A percentile compares a stretch with the other conserved stretches of the same genome.
These are phyloP conservation scores for Penicillium canariense DNA, from an alignment of 495 filamentous ascomycete genomes.

Conservation along the genomic window DNA sequence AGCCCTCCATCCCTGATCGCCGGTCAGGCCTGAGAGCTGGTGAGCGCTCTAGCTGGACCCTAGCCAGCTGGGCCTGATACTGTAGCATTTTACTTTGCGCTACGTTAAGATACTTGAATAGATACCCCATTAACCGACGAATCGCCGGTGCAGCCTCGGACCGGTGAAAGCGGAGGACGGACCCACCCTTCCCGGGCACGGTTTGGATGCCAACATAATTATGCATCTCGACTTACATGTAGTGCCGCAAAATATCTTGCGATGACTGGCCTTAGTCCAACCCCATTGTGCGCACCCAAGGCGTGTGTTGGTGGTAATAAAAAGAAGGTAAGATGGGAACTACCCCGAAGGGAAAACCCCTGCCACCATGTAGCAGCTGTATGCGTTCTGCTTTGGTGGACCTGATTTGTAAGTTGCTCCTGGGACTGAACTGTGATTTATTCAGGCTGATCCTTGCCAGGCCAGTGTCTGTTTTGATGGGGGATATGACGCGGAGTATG, in stretches of 20 bases:
- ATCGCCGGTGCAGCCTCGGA: conserved; percentile 1
- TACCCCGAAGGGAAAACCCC: conserved; percentile 19
- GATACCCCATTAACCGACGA: conserved; percentile 13
- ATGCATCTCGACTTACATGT: neutral
- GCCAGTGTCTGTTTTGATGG: conserved; percentile 27
- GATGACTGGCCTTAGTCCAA: conserved; percentile 19
- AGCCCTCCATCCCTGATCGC: conserved; percentile 52
- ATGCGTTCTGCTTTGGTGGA: conserved; percentile 31
- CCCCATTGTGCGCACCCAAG: conserved; percentile 20
- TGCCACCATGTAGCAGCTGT: conserved; percentile 26
- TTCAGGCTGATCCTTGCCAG: conserved; percentile 6
- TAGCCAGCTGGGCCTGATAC: conserved; percentile 71
- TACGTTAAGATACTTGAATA: conserved; percentile 9
- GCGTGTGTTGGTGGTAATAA: conserved; percentile 29
- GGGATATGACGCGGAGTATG: conserved; percentile 2
- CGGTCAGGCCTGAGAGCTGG: conserved; percentile 54
- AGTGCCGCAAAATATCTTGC: neutral
- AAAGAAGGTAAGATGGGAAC: conserved; percentile 19
- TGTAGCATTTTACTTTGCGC: conserved; percentile 16
- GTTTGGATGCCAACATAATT: neutral
- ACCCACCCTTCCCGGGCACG: neutral
- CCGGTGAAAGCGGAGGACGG: conserved; percentile 4
- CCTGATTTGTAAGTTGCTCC: conserved; percentile 20
- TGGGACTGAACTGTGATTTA: neutral
- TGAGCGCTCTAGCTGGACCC: conserved; percentile 69